Evolutionary conservation across 495 filamentous ascomycete species (phyloP), one percentile per base, ranked within the genome.

Genomic region (Clavariopsis aquatica): DNA sequence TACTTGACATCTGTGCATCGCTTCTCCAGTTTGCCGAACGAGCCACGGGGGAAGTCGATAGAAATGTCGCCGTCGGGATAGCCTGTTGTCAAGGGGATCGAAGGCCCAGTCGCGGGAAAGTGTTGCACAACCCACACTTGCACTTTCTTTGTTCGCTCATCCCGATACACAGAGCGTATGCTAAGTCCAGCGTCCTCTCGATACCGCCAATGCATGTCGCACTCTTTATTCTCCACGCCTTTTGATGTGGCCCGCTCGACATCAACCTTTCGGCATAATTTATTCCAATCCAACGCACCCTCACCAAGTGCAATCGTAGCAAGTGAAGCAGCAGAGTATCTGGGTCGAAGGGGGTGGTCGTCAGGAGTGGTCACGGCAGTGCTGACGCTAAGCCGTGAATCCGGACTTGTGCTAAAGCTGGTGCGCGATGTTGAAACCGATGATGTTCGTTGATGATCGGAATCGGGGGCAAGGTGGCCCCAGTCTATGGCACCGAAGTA

Each of bases 1-100:
- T 66, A 66, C 26, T 66, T 60, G 28, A 66, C 61, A 24, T 66
- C 57, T 12, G 64, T 66, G 34, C 57, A 66, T 10, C 64, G 15
- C 43, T 66, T 66, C 1, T 66, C 64, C 0, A 66, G 64, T 7
- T 38, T 22, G 1, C 64, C 64, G 23, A 60, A 66, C 15, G 64
- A 66, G 1, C 8, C 12, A 2, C 64, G 47, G 9, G 64, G 64
- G 34, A 66, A 66, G 27, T 66, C 64, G 20, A 66, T 56, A 1
- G 64, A 66, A 12, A 61, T 31, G 8, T 66, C 57, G 47, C 64
- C 64, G 13, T 66, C 64, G 1, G 34, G 19, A 19, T 66, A 49
- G 7, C 19, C 49, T 19, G 64, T 66, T 0, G 56, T 66, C 49
- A 60, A 31, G 27, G 64, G 64, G 3, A 66, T 66, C 17, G 55